A percentile compares a stretch with the other conserved stretches of the same genome.
These are phyloP conservation scores for Tritrichomonas foetus DNA, from an alignment of 208 protist species.

Conservation along the genomic window DNA sequence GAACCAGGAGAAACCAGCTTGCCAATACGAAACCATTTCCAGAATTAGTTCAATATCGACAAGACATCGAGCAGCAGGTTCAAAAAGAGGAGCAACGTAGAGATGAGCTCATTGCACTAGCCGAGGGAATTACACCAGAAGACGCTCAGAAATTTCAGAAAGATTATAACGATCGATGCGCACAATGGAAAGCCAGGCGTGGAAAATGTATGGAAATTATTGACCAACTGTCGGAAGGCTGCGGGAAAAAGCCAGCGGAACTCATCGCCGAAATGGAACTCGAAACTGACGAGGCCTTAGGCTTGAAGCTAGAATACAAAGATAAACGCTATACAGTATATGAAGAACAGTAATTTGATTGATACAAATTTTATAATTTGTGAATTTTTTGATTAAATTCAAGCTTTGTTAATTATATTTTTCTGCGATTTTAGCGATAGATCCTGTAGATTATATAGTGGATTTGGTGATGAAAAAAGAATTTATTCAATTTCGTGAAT, in stretches of 20 bases:
- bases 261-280: neutral
- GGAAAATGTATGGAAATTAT: neutral
- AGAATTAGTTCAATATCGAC: neutral
- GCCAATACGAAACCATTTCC: neutral
- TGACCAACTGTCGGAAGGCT: neutral
- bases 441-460: no score
- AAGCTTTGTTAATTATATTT: no score
- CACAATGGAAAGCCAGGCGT: neutral
- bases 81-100: neutral
- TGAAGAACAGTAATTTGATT: no score
- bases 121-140: neutral
- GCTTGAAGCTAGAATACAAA: neutral
- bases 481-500: no score
- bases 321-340: neutral
- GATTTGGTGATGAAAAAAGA: no score
- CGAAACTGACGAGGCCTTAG: neutral
- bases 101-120: neutral
- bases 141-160: neutral
- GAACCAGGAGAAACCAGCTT: neutral
- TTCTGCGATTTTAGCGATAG: no score
- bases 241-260: neutral
- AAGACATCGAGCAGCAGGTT: neutral
- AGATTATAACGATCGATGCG: neutral
- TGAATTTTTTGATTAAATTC: no score
- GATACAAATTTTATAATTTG: no score